A percentile compares a stretch with the other conserved stretches of the same genome.
Conservation (phyloP, 495 filamentous ascomycete species). For the Lichenothelia convexa region DNA sequence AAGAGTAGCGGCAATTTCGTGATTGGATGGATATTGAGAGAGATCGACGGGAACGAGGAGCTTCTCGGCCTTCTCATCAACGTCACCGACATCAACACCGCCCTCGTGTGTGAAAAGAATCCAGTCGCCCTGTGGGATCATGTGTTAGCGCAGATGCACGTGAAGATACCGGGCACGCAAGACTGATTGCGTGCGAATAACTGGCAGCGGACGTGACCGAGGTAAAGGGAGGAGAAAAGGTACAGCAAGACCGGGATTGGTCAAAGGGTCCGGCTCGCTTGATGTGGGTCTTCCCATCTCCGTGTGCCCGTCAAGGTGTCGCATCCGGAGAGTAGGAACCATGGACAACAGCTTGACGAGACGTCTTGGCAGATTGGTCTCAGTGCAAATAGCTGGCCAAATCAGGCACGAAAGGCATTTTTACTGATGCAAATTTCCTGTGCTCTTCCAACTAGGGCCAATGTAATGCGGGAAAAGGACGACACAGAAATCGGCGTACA, state of each 20-base stretch:
- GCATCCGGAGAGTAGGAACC: no score
- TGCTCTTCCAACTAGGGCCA: no score
- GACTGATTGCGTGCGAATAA: no score
- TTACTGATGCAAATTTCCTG: no score
- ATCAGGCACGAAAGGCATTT: no score
- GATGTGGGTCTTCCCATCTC: neutral
- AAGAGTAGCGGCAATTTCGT: slow-evolving; percentile 66
- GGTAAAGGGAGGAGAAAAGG: neutral
- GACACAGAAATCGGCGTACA: slow-evolving; percentile 20
- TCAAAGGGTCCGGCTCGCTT: neutral
- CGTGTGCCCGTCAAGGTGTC: slow-evolving; percentile 2
- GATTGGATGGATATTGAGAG: slow-evolving; percentile 85
- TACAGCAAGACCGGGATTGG: neutral
- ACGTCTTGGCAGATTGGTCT: no score
- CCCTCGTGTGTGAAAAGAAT: slow-evolving; percentile 99
- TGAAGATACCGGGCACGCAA: neutral
- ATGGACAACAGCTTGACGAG: no score
- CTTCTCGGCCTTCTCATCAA: slow-evolving; percentile 97
- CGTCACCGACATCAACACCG: slow-evolving; percentile 98
- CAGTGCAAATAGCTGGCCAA: no score
- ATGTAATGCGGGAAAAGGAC: neutral
- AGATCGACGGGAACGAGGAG: slow-evolving; percentile 93
- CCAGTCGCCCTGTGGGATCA: slow-evolving; percentile 74
- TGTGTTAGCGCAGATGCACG: slow-evolving; percentile 1
- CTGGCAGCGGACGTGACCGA: neutral